Conservation (phyloP, 169 alveolate genomes). For the Plasmodium inui region DNA sequence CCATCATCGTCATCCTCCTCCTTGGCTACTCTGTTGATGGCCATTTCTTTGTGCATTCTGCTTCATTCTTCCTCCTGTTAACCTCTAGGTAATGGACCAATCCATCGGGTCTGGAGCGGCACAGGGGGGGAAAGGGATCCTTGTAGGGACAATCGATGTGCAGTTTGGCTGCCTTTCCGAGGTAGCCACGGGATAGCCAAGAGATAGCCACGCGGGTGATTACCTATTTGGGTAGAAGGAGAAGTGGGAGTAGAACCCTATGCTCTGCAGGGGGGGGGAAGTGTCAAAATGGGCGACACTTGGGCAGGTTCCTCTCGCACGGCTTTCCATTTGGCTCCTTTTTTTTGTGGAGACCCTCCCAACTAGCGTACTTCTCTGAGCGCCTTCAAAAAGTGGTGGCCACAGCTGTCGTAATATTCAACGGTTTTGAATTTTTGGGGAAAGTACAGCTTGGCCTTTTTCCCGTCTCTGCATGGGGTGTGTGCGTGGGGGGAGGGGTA, state of each 20-base stretch:
- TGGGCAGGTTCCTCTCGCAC: neutral
- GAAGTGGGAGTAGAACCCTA: constrained; percentile 61
- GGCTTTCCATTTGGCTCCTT: neutral
- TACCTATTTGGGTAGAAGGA: constrained; percentile 46
- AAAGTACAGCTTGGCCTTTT: constrained; percentile 40
- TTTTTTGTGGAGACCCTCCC: neutral
- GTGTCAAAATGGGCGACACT: neutral
- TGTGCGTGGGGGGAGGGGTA: neutral
- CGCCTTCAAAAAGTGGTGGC: constrained; percentile 31
- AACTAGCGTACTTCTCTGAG: constrained; percentile 21
- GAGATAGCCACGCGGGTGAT: neutral
- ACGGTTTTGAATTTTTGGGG: constrained; percentile 40
- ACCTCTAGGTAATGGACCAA: constrained; percentile 40
- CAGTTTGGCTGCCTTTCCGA: neutral
- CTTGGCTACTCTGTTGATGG: neutral
- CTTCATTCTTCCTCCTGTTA: neutral
- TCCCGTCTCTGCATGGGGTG: constrained; percentile 33
- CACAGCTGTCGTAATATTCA: constrained; percentile 54
- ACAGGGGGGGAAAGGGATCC: neutral
- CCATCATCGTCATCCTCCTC: neutral
- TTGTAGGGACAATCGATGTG: neutral
- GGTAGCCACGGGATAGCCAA: too few relatives aligned
- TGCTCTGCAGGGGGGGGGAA: constrained; percentile 1
- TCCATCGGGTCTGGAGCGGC: constrained; percentile 33
- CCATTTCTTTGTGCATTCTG: neutral